These are phyloP conservation scores for Hyphodiscus sp. DNA, from an alignment of 2,329 filamentous ascomycete genomes.

Conservation along the genomic window DNA sequence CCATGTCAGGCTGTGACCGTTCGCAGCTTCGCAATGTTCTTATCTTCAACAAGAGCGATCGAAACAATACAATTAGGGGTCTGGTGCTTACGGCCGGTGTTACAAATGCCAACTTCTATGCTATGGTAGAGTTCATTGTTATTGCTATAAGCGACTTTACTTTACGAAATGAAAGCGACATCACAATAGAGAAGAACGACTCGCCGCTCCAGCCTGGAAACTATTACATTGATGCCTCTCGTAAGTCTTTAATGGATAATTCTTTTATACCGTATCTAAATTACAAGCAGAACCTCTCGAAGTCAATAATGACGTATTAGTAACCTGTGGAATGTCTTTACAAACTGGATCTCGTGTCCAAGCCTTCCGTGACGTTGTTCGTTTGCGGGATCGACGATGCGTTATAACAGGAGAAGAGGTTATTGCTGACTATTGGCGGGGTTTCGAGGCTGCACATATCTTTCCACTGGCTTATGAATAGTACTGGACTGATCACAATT, in stretches of 20 bases:
- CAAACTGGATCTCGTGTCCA: conserved; percentile 7
- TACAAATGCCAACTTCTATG: conserved; percentile 8
- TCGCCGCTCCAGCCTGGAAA: conserved; percentile 1
- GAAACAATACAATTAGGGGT: conserved; percentile 3
- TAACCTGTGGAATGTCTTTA: conserved; percentile 3
- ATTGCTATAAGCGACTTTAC: conserved; percentile 2
- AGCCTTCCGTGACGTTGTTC: too few relatives aligned
- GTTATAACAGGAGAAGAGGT: too few relatives aligned
- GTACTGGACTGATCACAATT: conserved; percentile 18
- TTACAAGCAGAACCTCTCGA: conserved; percentile 2
- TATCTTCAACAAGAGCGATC: conserved; percentile 3
- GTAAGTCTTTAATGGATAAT: not conserved
- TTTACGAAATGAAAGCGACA: conserved; percentile 3
- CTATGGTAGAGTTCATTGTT: conserved; percentile 7
- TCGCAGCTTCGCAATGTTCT: not conserved
- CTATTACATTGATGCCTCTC: conserved; percentile 2
- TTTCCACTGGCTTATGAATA: conserved; percentile 21
- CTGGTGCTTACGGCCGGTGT: conserved; percentile 5
- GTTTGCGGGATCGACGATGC: too few relatives aligned
- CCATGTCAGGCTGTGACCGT: too few relatives aligned
- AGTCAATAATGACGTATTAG: conserved; percentile 1
- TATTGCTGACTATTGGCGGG: too few relatives aligned
- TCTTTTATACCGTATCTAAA: not conserved
- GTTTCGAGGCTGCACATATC: too few relatives aligned
- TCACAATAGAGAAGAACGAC: conserved; percentile 2